These are phyloP conservation scores for Gnetum montanum DNA, from an alignment of 75 land plant genomes.

Conservation along the genomic window DNA sequence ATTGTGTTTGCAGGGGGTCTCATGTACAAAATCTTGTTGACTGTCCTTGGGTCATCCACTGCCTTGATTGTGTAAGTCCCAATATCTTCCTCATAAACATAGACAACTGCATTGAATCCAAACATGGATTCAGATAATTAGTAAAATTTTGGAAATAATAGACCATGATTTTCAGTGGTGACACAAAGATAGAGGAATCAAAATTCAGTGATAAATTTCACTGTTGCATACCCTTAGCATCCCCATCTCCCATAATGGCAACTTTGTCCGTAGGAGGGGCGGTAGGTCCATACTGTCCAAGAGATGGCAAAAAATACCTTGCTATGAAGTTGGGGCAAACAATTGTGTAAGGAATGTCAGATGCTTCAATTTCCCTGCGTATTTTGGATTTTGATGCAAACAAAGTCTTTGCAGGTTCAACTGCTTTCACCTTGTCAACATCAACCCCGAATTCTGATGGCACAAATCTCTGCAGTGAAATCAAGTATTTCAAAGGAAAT, in stretches of 20 bases:
- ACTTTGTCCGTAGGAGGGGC: conserved; percentile 36
- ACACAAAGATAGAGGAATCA: neutral
- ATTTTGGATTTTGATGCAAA: conserved; percentile 16
- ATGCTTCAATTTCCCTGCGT: conserved; percentile 21
- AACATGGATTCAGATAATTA: neutral
- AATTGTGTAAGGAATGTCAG: conserved; percentile 37
- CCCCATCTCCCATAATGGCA: conserved; percentile 29
- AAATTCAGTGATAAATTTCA: no score
- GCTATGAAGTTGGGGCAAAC: conserved; percentile 14
- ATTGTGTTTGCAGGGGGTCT: neutral
- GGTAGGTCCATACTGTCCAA: conserved; percentile 12
- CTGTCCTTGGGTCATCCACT: neutral
- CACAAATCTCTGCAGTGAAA: conserved; percentile 31
- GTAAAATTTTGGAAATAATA: neutral
- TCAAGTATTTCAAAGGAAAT: no score
- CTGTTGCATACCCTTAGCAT: conserved; percentile 33
- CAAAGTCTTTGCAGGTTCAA: conserved; percentile 5
- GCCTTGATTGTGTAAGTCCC: neutral
- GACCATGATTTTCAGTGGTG: neutral
- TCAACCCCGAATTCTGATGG: conserved; percentile 60
- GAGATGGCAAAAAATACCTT: conserved; percentile 9
- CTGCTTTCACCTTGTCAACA: conserved; percentile 10
- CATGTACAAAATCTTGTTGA: neutral
- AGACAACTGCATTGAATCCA: neutral
- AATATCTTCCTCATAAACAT: neutral